Evolutionary conservation across 176 grass and related monocot genomes (phyloP).

Genomic region (Musa troglodytarum): DNA sequence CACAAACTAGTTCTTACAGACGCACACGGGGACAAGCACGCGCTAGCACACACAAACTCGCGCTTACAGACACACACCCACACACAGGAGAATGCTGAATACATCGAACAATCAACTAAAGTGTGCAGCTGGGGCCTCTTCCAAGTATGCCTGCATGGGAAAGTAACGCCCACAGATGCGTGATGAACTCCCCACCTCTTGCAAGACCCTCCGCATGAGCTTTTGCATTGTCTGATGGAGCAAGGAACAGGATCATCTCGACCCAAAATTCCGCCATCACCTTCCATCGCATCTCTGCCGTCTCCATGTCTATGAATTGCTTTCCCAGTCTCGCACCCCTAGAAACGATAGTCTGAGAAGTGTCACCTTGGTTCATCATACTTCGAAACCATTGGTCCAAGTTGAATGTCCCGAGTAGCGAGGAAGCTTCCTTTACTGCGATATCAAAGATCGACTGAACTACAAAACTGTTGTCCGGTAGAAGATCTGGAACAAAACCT

Average conservation of each 20-base stretch:
- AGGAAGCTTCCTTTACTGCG: background rate
- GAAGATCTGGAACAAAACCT: conserved; percentile 15
- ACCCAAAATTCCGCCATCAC: conserved; percentile 23
- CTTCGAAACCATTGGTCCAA: background rate
- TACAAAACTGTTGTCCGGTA: background rate
- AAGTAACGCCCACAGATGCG: conserved; percentile 22
- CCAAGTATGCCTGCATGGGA: conserved; percentile 23
- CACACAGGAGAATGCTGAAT: too few relatives aligned
- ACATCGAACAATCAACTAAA: too few relatives aligned
- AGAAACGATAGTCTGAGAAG: background rate
- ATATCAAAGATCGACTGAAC: background rate
- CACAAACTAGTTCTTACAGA: too few relatives aligned
- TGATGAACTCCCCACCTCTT: conserved; percentile 26
- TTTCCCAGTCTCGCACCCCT: background rate
- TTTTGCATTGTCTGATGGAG: conserved; percentile 8
- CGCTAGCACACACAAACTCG: too few relatives aligned
- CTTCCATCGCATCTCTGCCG: conserved; percentile 1
- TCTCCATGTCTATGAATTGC: background rate
- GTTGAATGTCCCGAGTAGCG: background rate
- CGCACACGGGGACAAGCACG: too few relatives aligned
- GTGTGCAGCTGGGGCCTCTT: background rate
- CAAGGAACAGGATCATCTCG: conserved; percentile 23
- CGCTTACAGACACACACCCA: too few relatives aligned
- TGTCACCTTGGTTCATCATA: background rate
- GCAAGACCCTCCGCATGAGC: conserved; percentile 14